phyloP scores from a whole-genome alignment of 1,139 yeast species.

The Geotrichum carabidarum region DNA sequence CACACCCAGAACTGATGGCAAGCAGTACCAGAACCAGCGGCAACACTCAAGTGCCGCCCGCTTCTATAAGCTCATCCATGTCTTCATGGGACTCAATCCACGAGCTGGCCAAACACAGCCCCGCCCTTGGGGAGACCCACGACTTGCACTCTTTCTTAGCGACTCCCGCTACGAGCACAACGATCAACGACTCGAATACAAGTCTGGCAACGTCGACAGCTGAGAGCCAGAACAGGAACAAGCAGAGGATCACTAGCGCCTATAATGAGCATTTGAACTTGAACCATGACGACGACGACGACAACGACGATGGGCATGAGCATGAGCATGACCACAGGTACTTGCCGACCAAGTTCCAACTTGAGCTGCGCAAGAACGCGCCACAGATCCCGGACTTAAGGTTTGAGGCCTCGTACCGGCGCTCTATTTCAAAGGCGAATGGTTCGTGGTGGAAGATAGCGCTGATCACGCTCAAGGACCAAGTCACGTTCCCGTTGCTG shows the following conservation, averaged over 20 bases:
- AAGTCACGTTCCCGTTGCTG: slow-evolving; percentile 37
- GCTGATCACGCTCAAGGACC: slow-evolving; percentile 36
- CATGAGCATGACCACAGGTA: not conserved
- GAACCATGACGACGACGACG: no score
- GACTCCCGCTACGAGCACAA: not conserved
- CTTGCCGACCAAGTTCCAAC: not conserved
- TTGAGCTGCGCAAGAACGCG: slow-evolving; percentile 6
- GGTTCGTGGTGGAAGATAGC: slow-evolving; percentile 31
- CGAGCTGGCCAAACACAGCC: not conserved
- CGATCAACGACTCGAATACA: not conserved
- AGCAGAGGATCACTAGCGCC: no score
- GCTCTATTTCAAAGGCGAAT: slow-evolving; percentile 32
- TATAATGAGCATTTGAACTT: no score
- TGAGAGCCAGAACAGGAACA: no score
- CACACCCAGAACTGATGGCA: not conserved
- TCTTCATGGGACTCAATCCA: slow-evolving; percentile 1
- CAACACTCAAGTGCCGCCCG: not conserved
- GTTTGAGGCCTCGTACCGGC: slow-evolving; percentile 32
- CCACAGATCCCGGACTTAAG: slow-evolving; percentile 35
- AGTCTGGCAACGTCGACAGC: not conserved
- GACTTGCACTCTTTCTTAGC: not conserved
- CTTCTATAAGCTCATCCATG: not conserved
- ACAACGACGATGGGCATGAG: not conserved
- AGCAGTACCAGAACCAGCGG: not conserved
- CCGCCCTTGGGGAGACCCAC: not conserved